phyloP scores from a whole-genome alignment of 202 grass and related monocot genomes.

The Sporobolus alterniflorus region DNA sequence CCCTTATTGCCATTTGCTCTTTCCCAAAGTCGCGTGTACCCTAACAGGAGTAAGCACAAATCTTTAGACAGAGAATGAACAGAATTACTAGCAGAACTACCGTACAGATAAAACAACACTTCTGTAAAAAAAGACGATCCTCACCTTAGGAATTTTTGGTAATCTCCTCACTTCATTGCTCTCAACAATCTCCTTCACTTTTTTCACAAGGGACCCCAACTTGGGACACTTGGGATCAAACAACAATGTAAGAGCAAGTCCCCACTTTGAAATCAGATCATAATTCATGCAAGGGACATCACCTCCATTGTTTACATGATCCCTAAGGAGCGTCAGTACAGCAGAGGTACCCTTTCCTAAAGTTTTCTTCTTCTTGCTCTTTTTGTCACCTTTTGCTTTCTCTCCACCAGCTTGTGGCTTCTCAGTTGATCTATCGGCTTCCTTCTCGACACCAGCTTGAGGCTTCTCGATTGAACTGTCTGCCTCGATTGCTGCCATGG shows the following conservation, averaged over 20 bases:
- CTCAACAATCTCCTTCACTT: conserved; percentile 94
- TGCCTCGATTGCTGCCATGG: conserved; percentile 55
- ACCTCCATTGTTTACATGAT: conserved; percentile 48
- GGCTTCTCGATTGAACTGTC: conserved; percentile 75
- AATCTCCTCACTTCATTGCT: conserved; percentile 97
- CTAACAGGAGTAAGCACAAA: conserved; percentile 43
- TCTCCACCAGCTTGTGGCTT: conserved; percentile 44
- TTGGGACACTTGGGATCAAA: conserved; percentile 76
- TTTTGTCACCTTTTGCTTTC: conserved; percentile 67
- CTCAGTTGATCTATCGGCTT: conserved; percentile 47
- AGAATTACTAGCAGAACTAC: not conserved
- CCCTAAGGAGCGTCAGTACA: conserved; percentile 71
- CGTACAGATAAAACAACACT: not conserved
- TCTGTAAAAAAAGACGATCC: conserved; percentile 18
- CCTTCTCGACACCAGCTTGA: conserved; percentile 37
- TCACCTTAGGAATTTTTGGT: conserved; percentile 99
- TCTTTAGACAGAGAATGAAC: not conserved
- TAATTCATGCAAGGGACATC: conserved; percentile 44
- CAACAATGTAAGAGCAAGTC: conserved; percentile 41
- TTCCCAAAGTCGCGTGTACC: conserved; percentile 95
- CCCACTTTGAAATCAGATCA: conserved; percentile 53
- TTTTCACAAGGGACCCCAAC: conserved; percentile 63
- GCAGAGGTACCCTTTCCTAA: conserved; percentile 81
- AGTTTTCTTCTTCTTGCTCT: conserved; percentile 88
- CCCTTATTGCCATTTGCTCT: conserved; percentile 96